Percentiles rank a stretch among this genome's conserved stretches.
Conservation (phyloP, 2,329 filamentous ascomycete genomes). For the Bipolaris sorokiniana region DNA sequence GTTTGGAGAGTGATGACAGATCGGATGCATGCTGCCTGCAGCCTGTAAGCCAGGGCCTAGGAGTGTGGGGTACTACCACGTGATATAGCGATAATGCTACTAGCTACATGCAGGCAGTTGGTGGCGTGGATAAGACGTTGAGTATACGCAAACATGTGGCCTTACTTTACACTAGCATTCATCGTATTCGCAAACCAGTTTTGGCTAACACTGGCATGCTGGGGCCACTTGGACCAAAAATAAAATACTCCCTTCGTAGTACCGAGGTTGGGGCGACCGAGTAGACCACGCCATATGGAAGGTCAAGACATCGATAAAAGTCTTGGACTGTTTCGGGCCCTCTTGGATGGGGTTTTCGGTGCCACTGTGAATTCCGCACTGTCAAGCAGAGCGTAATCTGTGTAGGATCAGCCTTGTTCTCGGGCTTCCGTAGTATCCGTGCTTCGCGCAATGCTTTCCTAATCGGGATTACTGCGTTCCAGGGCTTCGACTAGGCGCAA, state of each 20-base stretch:
- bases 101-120: background rate
- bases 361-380: constrained; percentile 2
- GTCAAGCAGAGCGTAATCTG: constrained; percentile 4
- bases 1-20: background rate
- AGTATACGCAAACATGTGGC: background rate
- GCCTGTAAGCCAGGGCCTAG: background rate
- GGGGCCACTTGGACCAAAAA: background rate
- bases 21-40: background rate
- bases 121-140: background rate
- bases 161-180: background rate
- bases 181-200: background rate
- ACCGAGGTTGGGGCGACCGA: background rate
- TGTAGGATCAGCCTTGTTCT: background rate
- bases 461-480: constrained; percentile 11
- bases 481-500: constrained; percentile 9
- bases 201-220: background rate
- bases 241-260: no score
- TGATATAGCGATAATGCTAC: background rate
- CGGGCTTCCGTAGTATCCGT: background rate
- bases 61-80: constrained; percentile 5
- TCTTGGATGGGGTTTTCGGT: constrained; percentile 1
- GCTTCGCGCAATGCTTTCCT: constrained; percentile 17
- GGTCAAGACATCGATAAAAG: background rate
- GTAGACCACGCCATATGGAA: background rate
- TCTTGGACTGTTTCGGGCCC: background rate